A percentile compares a stretch with the other conserved stretches of the same genome.
Conservation (phyloP, 1,284 basidiomycete genomes). For the Pyrrhoderma noxium region DNA sequence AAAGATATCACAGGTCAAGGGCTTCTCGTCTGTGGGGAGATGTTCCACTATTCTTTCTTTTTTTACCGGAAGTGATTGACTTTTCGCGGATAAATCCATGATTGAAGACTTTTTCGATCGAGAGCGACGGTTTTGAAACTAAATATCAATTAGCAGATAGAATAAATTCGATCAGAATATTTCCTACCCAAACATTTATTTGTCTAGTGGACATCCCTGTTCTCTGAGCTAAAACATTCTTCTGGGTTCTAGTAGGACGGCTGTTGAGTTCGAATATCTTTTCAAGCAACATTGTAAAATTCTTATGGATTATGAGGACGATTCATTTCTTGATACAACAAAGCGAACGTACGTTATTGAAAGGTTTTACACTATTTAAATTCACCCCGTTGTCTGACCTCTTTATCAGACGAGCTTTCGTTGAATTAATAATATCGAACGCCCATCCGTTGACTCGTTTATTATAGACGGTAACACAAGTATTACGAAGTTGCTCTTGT, state of each 20-base stretch:
- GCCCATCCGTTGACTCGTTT: neutral
- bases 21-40: too few species aligned
- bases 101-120: neutral
- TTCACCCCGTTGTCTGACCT: too few species aligned
- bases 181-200: slow-evolving; percentile 15
- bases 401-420: neutral
- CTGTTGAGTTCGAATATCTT: slow-evolving; percentile 4
- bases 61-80: too few species aligned
- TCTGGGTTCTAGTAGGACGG: slow-evolving; percentile 5
- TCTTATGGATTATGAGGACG: neutral
- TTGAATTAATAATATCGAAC: neutral
- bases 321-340: too few species aligned
- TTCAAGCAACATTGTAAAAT: slow-evolving; percentile 5
- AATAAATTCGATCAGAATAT: neutral
- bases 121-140: slow-evolving; percentile 15
- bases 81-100: too few species aligned
- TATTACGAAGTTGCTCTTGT: too few species aligned
- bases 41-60: too few species aligned
- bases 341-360: neutral
- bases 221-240: slow-evolving; percentile 8
- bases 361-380: neutral
- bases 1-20: too few species aligned
- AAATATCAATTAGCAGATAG: neutral
- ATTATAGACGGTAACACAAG: too few species aligned
- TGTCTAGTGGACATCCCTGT: slow-evolving; percentile 11